Base-by-base conservation (phyloP, 1,284 basidiomycete species). In the Chondrostereum purpureum region DNA sequence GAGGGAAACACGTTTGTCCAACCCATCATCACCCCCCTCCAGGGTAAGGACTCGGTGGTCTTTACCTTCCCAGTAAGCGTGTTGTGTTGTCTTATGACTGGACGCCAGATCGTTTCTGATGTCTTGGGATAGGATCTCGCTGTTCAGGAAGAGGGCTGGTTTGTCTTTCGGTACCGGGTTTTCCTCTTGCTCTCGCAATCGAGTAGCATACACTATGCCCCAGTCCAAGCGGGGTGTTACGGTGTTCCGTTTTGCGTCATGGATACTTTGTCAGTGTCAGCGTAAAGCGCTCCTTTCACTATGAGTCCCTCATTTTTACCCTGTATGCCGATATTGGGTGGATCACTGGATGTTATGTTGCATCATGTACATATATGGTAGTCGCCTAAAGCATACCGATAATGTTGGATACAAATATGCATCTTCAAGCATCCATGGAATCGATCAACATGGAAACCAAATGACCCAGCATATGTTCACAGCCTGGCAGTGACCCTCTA, bases 221-320 rank as follows among this genome's bases (percentile, higher is more conserved):
- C 72, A 4, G 70, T 88, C n/a, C 76, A 84, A 53, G 81, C 83
- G 1, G 82, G 87, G 58, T 81, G 79, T 55, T 83, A 76, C 44
- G 84, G 85, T 5, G 79, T 79, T 0, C 50, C 67, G 1, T 88
- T 88, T n/a, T n/a, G n/a, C n/a, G n/a, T n/a, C n/a, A n/a, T n/a
- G n/a, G n/a, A n/a, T n/a, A n/a, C n/a, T n/a, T n/a, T n/a, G n/a
- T n/a, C n/a, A n/a, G n/a, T n/a, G n/a, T n/a, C n/a, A n/a, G n/a
- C n/a, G n/a, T n/a, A n/a, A n/a, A n/a, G n/a, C n/a, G n/a, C n/a
- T n/a, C n/a, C n/a, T n/a, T n/a, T n/a, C n/a, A n/a, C n/a, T n/a
- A n/a, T n/a, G n/a, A n/a, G n/a, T n/a, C n/a, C n/a, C n/a, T n/a
- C n/a, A n/a, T n/a, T n/a, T n/a, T n/a, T n/a, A n/a, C n/a, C n/a